phyloP scores from a whole-genome alignment of 345 rosid genomes.

The Limnanthes douglasii region DNA sequence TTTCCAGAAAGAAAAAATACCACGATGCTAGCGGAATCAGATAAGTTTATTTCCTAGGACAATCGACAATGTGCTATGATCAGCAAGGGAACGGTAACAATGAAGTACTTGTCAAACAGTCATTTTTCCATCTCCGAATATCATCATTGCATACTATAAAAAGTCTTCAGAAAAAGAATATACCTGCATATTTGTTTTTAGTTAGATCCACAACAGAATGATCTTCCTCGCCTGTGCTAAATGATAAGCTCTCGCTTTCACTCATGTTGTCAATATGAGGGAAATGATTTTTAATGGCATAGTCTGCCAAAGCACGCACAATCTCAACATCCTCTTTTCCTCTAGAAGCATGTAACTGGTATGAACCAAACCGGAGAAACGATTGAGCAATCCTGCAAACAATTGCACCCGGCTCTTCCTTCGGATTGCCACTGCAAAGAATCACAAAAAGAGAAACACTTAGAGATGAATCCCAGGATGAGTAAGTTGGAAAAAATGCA shows the following conservation, averaged over 20 bases:
- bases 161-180: neutral
- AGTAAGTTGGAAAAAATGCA: too few species aligned
- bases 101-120: neutral
- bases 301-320: conserved; percentile 70
- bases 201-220: conserved; percentile 78
- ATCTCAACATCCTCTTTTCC: conserved; percentile 81
- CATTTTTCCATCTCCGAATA: neutral
- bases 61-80: too few species aligned
- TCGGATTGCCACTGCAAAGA: conserved; percentile 75
- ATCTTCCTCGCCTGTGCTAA: conserved; percentile 65
- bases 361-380: conserved; percentile 85
- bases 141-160: neutral
- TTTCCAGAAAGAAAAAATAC: too few species aligned
- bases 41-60: neutral
- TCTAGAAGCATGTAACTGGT: conserved; percentile 82
- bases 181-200: conserved; percentile 97
- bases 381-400: conserved; percentile 89
- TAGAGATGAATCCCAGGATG: too few species aligned
- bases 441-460: conserved; percentile 1
- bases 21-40: neutral
- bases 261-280: conserved; percentile 72
- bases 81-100: too few species aligned
- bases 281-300: conserved; percentile 83
- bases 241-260: conserved; percentile 77
- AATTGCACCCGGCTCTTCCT: conserved; percentile 94